Evolutionary conservation across 1,139 yeast genomes (phyloP), one percentile per base, ranked within the genome.

Genomic region (Kazachstania sp.): DNA sequence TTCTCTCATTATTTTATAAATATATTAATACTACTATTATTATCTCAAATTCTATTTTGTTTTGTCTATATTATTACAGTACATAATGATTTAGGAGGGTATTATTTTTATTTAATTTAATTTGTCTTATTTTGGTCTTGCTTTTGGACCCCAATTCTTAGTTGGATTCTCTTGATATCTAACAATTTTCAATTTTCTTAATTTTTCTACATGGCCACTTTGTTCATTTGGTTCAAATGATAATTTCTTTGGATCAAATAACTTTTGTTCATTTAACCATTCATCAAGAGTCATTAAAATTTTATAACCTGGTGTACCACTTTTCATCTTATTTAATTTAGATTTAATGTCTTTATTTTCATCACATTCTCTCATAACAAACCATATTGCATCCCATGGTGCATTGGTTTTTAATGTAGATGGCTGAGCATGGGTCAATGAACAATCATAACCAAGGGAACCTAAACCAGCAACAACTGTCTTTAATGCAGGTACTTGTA

Each of bases 81-180:
- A 32, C n/a, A 31, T 12, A 37, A 39, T 39, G 15, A 35, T 20
- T 19, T 18, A 20, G 16, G 15, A 32, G 19, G 16, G 13, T 19
- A 26, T 31, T 32, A 20, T 29, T 16, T 13, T 5, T 30, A n/a
- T 30, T 30, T 30, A 13, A 9, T 5, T 37, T 26, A 15, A 3
- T 12, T 19, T 45, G n/a, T n/a, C 39, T 38, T 49, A 43, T 41
- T 49, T 51, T 45, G 92, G 92, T 58, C 82, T 78, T 3, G 95
- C 79, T 69, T 85, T 86, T 36, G 97, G 98, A 0, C 98, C 98
- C 98, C 98, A 92, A 63, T 86, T 83, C 65, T 84, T 86, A 1
- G 86, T 77, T 12, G 98, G 98, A 63, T 90, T 90, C 60, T 83
- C 88, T 65, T 88, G 98, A 66, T 75, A 90, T 56, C 96, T 74